Evolutionary conservation across 129 eudicot genomes (phyloP).

Genomic region (Artemisia annua): DNA sequence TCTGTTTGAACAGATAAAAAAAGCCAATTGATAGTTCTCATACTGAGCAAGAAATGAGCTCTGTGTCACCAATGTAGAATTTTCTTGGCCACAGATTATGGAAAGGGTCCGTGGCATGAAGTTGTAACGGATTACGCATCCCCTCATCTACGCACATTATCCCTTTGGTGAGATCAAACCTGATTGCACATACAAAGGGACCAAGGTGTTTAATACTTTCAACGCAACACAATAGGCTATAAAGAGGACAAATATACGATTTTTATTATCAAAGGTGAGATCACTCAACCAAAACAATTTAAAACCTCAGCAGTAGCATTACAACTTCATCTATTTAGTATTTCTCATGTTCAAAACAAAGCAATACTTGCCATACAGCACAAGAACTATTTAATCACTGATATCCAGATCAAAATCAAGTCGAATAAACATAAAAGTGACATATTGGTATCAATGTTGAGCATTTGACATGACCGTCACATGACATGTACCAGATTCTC

Average conservation of each 20-base stretch:
- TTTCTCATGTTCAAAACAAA: slow-evolving; percentile 18
- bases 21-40: not conserved
- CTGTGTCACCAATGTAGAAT: not conserved
- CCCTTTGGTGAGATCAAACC: not conserved
- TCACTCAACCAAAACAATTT: slow-evolving; percentile 14
- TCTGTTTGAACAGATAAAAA: not conserved
- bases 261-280: slow-evolving; percentile 25
- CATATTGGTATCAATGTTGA: slow-evolving; percentile 7
- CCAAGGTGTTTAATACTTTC: not conserved
- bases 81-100: not conserved
- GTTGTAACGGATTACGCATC: not conserved
- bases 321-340: slow-evolving; percentile 22
- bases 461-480: not conserved
- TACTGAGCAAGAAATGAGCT: not conserved
- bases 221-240: not conserved
- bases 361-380: slow-evolving; percentile 12
- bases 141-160: not conserved
- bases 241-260: not conserved
- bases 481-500: slow-evolving; percentile 10
- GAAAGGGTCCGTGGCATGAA: not conserved
- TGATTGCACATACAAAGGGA: not conserved
- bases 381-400: not conserved
- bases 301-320: slow-evolving; percentile 1
- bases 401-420: slow-evolving; percentile 24
- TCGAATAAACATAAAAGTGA: slow-evolving; percentile 11